Conservation (phyloP, 2,329 filamentous ascomycete species). For the Cytospora piceicola region DNA sequence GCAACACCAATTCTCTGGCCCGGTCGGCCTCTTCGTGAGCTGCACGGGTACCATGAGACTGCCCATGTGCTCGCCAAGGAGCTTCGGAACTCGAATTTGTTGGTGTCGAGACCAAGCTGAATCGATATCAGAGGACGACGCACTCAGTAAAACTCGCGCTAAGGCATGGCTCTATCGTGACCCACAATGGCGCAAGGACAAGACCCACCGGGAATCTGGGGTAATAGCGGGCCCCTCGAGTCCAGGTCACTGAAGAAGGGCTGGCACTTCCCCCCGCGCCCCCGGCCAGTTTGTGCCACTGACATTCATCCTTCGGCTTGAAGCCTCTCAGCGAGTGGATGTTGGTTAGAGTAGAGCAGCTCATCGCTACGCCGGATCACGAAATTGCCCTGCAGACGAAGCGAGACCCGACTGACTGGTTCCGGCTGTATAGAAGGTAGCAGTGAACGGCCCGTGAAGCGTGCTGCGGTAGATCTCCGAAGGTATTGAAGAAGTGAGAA, state of each 20-base stretch:
- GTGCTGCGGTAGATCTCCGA: constrained; percentile 14
- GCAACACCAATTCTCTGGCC: no score
- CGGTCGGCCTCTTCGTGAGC: no score
- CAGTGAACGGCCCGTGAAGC: constrained; percentile 15
- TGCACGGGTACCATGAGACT: no score
- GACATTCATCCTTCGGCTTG: not conserved
- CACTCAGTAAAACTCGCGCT: constrained; percentile 6
- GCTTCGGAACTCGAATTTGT: not conserved
- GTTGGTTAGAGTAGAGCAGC: constrained; percentile 5
- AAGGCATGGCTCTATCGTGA: constrained; percentile 29
- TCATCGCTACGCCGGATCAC: constrained; percentile 17
- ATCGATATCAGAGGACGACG: not conserved
- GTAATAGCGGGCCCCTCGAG: constrained; percentile 8
- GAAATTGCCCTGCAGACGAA: constrained; percentile 10
- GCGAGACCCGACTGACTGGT: constrained; percentile 11
- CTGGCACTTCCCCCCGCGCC: not conserved
- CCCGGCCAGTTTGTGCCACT: not conserved
- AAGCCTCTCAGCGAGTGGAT: constrained; percentile 4
- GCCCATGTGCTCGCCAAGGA: not conserved
- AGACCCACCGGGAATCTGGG: constrained; percentile 24
- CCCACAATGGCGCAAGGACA: constrained; percentile 23
- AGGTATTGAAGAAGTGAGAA: not conserved
- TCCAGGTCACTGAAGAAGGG: constrained; percentile 3
- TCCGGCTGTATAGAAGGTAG: not conserved
- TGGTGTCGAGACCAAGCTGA: not conserved